Conservation (phyloP, 202 grass and related monocot species). For the Alloteropsis angusta region DNA sequence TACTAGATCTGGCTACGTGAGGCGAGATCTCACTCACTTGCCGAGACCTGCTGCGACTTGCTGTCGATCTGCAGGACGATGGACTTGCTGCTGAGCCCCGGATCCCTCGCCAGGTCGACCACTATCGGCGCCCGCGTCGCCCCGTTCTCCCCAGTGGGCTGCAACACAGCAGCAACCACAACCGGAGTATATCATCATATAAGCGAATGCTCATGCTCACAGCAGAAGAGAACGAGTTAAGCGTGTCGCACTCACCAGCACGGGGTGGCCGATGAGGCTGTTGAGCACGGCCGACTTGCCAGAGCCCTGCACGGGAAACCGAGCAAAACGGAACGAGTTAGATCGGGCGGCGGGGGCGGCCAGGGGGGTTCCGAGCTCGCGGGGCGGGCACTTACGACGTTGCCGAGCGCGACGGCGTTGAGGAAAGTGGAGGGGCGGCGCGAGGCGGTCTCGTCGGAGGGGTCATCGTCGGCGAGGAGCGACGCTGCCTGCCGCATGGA, state of each 20-base stretch:
- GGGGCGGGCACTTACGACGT: slow-evolving; percentile 61
- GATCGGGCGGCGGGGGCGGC: background rate
- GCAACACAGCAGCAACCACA: slow-evolving; percentile 24
- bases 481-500: slow-evolving; percentile 86
- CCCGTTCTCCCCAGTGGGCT: slow-evolving; percentile 91
- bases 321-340: slow-evolving; percentile 29
- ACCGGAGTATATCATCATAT: background rate
- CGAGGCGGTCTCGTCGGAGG: slow-evolving; percentile 46
- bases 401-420: slow-evolving; percentile 88
- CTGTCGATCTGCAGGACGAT: slow-evolving; percentile 84
- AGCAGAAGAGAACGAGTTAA: slow-evolving; percentile 8
- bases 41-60: slow-evolving; percentile 93
- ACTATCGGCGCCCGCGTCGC: slow-evolving; percentile 82
- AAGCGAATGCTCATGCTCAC: slow-evolving; percentile 20
- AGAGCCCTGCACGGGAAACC: slow-evolving; percentile 54
- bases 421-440: slow-evolving; percentile 80
- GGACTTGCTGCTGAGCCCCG: slow-evolving; percentile 68
- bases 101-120: slow-evolving; percentile 66
- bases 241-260: slow-evolving; percentile 57
- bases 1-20: slow-evolving; percentile 30
- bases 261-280: slow-evolving; percentile 93
- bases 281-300: slow-evolving; percentile 98
- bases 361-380: background rate
- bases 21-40: slow-evolving; percentile 76
- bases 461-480: slow-evolving; percentile 84